These are phyloP conservation scores for Berkeleyomyces basicola DNA, from an alignment of 2,329 filamentous ascomycete genomes.

Conservation along the genomic window DNA sequence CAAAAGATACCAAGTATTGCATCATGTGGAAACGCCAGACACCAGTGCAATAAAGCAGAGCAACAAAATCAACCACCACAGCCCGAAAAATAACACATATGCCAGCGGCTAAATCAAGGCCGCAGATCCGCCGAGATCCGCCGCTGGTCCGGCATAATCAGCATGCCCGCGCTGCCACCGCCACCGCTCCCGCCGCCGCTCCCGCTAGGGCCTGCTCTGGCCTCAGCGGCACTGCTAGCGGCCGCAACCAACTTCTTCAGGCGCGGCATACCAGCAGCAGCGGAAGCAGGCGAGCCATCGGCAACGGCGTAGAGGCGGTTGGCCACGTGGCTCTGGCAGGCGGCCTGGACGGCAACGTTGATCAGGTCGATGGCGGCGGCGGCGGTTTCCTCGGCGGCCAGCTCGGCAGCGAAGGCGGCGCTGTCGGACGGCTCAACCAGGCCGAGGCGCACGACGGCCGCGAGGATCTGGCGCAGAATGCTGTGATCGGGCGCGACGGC, in stretches of 20 bases:
- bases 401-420: conserved; percentile 50
- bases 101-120: too few relatives aligned
- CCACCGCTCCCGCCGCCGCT: too few relatives aligned
- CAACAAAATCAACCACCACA: too few relatives aligned
- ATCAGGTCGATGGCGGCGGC: conserved; percentile 65
- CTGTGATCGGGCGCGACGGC: conserved; percentile 38
- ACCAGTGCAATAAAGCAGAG: too few relatives aligned
- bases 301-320: conserved; percentile 56
- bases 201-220: too few relatives aligned
- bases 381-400: conserved; percentile 66
- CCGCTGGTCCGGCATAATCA: too few relatives aligned
- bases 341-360: conserved; percentile 55
- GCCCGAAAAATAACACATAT: too few relatives aligned
- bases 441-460: conserved; percentile 66
- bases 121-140: too few relatives aligned
- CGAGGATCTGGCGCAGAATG: conserved; percentile 75
- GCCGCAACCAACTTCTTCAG: background rate
- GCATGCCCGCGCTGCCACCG: too few relatives aligned
- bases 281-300: conserved; percentile 22
- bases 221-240: too few relatives aligned
- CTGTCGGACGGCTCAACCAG: conserved; percentile 59
- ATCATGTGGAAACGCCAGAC: too few relatives aligned
- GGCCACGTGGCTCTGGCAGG: conserved; percentile 53
- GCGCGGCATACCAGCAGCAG: background rate
- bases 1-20: too few relatives aligned